These are phyloP conservation scores for Cryptococcus sp. DNA, from an alignment of 1,284 basidiomycete species.

Conservation along the genomic window DNA sequence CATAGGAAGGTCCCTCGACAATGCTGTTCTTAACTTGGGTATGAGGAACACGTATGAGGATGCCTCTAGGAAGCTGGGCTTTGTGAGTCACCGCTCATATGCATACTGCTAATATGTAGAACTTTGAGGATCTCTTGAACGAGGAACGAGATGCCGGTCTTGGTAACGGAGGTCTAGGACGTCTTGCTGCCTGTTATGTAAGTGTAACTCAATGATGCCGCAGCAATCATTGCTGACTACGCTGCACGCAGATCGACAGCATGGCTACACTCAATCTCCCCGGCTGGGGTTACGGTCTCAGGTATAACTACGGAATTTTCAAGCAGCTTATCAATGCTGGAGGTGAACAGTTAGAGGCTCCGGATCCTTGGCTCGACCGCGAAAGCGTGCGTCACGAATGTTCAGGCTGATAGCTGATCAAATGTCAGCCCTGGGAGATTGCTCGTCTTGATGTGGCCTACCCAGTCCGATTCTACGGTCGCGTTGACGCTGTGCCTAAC, in stretches of 20 bases:
- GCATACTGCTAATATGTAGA: conserved; percentile 39
- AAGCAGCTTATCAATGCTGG: conserved; percentile 70
- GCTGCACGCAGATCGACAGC: conserved; percentile 41
- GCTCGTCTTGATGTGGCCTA: conserved; percentile 74
- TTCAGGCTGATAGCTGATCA: not conserved
- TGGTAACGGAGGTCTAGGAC: conserved; percentile 80
- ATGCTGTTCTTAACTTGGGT: conserved; percentile 82
- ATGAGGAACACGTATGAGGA: conserved; percentile 72
- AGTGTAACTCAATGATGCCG: conserved; percentile 5
- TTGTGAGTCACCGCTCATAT: conserved; percentile 32
- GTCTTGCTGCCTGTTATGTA: conserved; percentile 89
- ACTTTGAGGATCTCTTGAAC: conserved; percentile 79
- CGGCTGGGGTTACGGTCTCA: conserved; percentile 83
- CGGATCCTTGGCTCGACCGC: conserved; percentile 87
- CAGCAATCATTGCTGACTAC: not conserved
- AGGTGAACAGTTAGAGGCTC: conserved; percentile 83
- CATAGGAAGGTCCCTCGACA: conserved; percentile 83
- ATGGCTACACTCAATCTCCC: conserved; percentile 74
- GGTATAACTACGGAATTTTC: conserved; percentile 90
- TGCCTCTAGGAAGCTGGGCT: conserved; percentile 70
- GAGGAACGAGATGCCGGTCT: conserved; percentile 86
- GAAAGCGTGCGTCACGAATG: conserved; percentile 61
- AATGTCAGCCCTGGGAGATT: conserved; percentile 68
- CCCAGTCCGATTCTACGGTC: conserved; percentile 78
- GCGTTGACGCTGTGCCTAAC: conserved; percentile 68